phyloP scores from a whole-genome alignment of 164 flowering plant genomes.

The Kalanchoe fedtschenkoi region DNA sequence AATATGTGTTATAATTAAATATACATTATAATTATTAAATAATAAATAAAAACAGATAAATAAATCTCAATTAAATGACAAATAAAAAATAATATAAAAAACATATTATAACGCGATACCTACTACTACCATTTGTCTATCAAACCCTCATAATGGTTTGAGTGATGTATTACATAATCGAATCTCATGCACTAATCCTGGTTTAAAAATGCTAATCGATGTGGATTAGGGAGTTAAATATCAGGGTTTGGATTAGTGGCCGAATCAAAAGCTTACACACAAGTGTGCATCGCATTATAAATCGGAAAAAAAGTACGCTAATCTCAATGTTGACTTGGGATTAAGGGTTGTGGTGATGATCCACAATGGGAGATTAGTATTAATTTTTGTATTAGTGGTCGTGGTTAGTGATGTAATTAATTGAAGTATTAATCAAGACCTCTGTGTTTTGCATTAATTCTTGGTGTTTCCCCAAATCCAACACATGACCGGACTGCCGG shows the following conservation, averaged over 20 bases:
- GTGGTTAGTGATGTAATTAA: not conserved
- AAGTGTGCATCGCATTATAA: not conserved
- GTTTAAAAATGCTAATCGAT: not conserved
- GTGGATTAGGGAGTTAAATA: not conserved
- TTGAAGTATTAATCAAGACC: not conserved
- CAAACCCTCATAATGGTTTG: no score
- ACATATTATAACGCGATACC: no score
- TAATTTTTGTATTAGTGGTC: no score
- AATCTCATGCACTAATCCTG: no score
- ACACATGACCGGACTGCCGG: slow-evolving; percentile 6
- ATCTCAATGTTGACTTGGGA: slow-evolving; percentile 2
- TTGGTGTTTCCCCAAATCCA: slow-evolving; percentile 1
- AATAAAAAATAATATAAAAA: no score
- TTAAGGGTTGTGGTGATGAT: not conserved
- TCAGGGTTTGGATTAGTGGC: not conserved
- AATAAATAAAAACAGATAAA: no score
- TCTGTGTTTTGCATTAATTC: not conserved
- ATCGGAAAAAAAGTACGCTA: not conserved
- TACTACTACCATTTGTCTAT: no score
- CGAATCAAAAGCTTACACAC: slow-evolving; percentile 3
- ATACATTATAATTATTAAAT: no score
- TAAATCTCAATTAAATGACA: no score
- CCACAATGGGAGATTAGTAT: not conserved
- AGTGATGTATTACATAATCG: no score
- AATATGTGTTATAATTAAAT: no score